Evolutionary conservation across 2,329 filamentous ascomycete genomes (phyloP), one percentile per base, ranked within the genome.

Genomic region (Erysiphe pulchra): DNA sequence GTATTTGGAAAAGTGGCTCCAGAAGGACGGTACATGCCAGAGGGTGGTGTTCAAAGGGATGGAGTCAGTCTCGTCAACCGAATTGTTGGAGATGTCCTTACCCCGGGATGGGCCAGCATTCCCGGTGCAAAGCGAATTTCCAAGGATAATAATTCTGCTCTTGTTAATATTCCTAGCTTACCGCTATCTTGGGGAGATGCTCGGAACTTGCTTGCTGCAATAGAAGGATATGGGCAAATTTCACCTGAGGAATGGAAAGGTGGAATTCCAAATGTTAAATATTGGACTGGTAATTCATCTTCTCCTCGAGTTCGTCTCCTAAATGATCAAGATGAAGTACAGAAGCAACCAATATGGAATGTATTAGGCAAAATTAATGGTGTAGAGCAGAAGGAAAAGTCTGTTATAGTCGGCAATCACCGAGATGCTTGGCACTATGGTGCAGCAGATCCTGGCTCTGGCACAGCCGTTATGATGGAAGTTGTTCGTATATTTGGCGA

Each of bases 361-460:
- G 75, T 95, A 0, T 75, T 93, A 55, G 86, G 82, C 31, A 72
- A 76, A 46, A 86, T 98, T 45, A 64, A 69, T 12, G 90, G 90
- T n/a, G 67, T 83, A 47, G 90, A 95, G 61, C 78, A 90, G 57
- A 68, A 69, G 1, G 73, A 80, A 49, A 87, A 92, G 61, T 80
- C 78, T 47, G 76, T 95, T 56, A 77, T 94, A 47, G 71, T 98
- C 46, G 90, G 90, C 45, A 94, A 86, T 60, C 87, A 93, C 58
- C 83, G 90, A 17, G 90, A 98, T 60, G 75, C 84, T 0, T 93
- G 84, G 82, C 80, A 81, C 45, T 83, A 90, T 56, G 90, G 90
- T 46, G 82, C 84, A 24, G 76, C 76, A 0, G 82, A 90, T 55
- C 81, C 90, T 1, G 83, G 85, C 51, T 81, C 81, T 46, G 90